Evolutionary conservation across 257 asterid species (phyloP), one percentile per base, ranked within the genome.

Genomic region (Linaria vulgaris): DNA sequence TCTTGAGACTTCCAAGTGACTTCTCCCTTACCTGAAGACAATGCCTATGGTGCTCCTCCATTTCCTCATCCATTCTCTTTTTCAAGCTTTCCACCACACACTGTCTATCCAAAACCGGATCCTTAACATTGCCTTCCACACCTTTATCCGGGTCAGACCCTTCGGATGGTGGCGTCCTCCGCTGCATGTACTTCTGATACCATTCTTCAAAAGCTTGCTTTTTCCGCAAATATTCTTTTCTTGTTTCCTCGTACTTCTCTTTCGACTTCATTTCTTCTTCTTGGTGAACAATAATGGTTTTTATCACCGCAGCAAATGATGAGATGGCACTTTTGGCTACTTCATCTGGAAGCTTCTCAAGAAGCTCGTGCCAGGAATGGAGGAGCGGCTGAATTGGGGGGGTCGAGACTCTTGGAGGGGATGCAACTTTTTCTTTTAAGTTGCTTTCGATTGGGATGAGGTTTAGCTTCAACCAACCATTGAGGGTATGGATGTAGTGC

Each of bases 261-360:
- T 87, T 92, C 68, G 85, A 72, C 79, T 84, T 89, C 94, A 89
- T 85, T 80, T 92, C 99, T 44, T 89, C 95, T 46, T 79, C 91
- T 54, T 92, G 99, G 47, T 92, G 95, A 49, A 77, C 31, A 57
- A 83, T 67, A 49, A 92, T 89, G 43, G 97, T 74, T 74, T 85
- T 82, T 61, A 92, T 85, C 69, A 89, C 96, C 0, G 95, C 96
- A 8, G 85, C 85, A 37, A 92, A 92, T 22, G 99, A 87, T 3
- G 64, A 52, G n/a, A 87, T 92, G 9, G 96, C 92, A n/a, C 82
- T 71, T 64, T 79, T 92, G 12, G 96, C 91, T 23, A 87, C 80
- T 63, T 89, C 99, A 11, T 89, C 96, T 0, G 99, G 99, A 59
- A 92, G 95, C 85, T 90, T 92, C 83, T 83, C 96, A 9, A 89